Percentiles rank a stretch among this genome's conserved stretches.
phyloP scores from a whole-genome alignment of 148 eudicot genomes.

The Rhododendron vialii region DNA sequence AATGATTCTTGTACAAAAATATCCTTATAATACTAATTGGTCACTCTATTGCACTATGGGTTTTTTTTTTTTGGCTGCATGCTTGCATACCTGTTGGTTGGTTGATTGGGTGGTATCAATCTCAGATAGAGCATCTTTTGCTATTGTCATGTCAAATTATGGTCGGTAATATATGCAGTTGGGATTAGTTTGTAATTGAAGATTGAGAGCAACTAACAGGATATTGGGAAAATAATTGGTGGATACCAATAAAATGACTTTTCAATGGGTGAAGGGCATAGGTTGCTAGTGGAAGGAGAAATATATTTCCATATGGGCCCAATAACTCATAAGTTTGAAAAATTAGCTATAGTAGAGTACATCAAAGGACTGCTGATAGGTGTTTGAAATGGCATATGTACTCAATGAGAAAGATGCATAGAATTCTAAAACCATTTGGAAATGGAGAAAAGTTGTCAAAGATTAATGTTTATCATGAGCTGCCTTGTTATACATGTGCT shows the following conservation, averaged over 20 bases:
- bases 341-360: background rate
- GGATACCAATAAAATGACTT: background rate
- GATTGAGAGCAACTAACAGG: background rate
- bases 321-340: background rate
- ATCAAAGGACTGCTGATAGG: background rate
- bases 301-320: background rate
- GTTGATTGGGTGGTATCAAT: background rate
- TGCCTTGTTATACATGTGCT: background rate
- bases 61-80: background rate
- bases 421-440: background rate
- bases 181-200: background rate
- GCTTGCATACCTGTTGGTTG: background rate
- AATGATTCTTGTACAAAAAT: background rate
- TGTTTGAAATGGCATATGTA: too few relatives aligned
- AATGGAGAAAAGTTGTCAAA: conserved; percentile 4
- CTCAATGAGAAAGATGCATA: background rate
- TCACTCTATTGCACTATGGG: background rate
- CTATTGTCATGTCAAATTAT: background rate
- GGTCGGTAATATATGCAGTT: background rate
- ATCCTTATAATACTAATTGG: background rate
- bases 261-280: background rate
- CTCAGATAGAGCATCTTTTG: background rate
- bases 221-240: too few relatives aligned
- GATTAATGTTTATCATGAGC: background rate
- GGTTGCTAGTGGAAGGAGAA: background rate